Evolutionary conservation across 1,284 basidiomycete genomes (phyloP).

Genomic region (Acaromyces ingoldii): DNA sequence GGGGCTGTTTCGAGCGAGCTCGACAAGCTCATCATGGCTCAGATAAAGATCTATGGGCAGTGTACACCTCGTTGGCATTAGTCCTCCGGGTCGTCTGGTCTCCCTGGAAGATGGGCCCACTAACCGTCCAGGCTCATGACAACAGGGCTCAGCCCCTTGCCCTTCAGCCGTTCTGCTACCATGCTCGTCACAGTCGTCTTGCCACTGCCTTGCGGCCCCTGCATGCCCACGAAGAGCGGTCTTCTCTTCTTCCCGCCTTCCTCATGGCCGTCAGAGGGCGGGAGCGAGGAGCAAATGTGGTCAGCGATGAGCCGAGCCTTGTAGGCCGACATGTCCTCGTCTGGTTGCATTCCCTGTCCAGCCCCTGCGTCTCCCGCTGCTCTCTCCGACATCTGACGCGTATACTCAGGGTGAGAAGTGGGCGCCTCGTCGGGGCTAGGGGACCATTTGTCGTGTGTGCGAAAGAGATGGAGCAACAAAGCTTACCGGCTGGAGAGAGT

Average conservation of each 20-base stretch:
- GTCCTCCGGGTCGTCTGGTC: neutral
- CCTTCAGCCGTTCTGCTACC: slow-evolving; percentile 49
- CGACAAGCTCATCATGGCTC: slow-evolving; percentile 60
- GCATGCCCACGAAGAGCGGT: slow-evolving; percentile 63
- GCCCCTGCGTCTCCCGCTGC: no score
- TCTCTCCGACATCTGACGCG: no score
- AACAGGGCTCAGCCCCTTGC: slow-evolving; percentile 57
- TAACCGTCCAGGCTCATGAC: slow-evolving; percentile 70
- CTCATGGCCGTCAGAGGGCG: no score
- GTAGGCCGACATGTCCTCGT: neutral
- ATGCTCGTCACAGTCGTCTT: slow-evolving; percentile 16
- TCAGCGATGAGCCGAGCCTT: neutral
- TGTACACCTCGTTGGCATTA: neutral
- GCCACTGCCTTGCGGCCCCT: slow-evolving; percentile 67
- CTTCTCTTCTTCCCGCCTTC: no score
- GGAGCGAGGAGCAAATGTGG: neutral
- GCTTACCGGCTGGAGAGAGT: no score
- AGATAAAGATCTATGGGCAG: slow-evolving; percentile 64
- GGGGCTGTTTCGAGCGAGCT: slow-evolving; percentile 60
- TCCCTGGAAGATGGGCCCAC: neutral
- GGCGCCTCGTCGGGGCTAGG: no score
- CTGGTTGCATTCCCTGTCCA: no score
- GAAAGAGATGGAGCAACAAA: no score
- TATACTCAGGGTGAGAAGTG: no score
- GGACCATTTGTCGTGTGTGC: no score